Base-by-base conservation (phyloP, 495 filamentous ascomycete species). In the Hypoxylon fuscum region DNA sequence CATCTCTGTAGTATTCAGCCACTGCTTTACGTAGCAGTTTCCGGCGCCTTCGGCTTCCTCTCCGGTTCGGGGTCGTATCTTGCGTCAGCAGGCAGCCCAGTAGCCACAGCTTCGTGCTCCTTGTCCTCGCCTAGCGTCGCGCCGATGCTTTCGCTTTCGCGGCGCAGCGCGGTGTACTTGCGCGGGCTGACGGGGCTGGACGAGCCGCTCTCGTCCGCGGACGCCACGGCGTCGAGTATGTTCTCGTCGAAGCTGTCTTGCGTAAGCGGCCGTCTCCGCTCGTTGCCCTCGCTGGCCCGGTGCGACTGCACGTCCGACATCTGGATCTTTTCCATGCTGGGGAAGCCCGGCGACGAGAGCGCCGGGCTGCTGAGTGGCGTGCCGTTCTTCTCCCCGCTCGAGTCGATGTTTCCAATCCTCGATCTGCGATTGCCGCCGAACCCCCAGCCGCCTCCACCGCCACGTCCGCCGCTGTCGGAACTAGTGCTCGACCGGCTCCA, bases 401-500 rank as follows among this genome's bases (percentile, higher is more conserved):
- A 68, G 34, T 73, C 66, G 6, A 54, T 58, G 27, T 62, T 61
- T 6, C 37, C 37, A 8, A 44, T 47, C 25, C 63, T 66, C 14
- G 69, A 62, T 51, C 52, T 68, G 15, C 69, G 66, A 25, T 34
- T 32, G 15, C 76, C 71, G 11, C 74, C 73, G 14, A 75, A 27
- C 25, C 25, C 25, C 25, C 71, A 64, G 5, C 68, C 70, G 3
- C 72, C 64, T 1, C 42, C 29, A 8, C 47, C 34, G 17, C 40
- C 29, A 17, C 43, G 25, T 22, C 37, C 46, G 49, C 29, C 48
- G 25, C 41, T 62, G 17, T 29, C 59, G 11, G 57, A 53, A 46
- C 61, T 73, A 15, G 43, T 52, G 27, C 61, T 74, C 20, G 75
- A 56, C 6, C 78, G 70, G 42, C 78, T 81, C 79, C 84, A 85